Conservation (phyloP, 2,329 filamentous ascomycete genomes). For the Sporothrix euskadiensis region DNA sequence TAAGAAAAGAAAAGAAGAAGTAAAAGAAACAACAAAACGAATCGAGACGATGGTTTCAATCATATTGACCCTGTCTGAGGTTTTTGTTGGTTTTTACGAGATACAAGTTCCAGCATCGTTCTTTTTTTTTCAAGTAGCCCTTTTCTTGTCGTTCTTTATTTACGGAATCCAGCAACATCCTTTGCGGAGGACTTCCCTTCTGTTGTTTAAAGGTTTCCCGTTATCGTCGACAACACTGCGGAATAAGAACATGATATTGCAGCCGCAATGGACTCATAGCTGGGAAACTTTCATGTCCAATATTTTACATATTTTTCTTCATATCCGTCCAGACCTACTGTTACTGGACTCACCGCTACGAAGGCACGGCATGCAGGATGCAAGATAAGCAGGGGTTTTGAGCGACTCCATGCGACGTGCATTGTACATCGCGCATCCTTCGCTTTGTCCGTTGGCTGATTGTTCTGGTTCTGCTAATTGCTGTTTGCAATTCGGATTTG, state of each 20-base stretch:
- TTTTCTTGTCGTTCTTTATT: not conserved
- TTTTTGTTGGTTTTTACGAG: not conserved
- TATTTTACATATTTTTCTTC: not conserved
- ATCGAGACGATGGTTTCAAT: not conserved
- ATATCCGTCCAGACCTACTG: not conserved
- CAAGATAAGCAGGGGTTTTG: constrained; percentile 14
- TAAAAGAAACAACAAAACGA: not conserved
- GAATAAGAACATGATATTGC: not conserved
- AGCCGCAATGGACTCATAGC: not conserved
- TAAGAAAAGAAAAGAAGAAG: not conserved
- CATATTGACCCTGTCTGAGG: not conserved
- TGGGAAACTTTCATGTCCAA: not conserved
- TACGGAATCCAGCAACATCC: not conserved
- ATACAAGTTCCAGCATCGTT: not conserved
- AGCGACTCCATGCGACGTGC: not conserved
- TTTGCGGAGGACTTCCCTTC: not conserved
- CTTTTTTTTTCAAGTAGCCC: not conserved
- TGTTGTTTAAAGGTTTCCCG: not conserved
- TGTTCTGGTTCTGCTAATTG: not conserved
- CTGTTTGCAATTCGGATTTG: constrained; percentile 1
- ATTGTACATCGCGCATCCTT: not conserved
- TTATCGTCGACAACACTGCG: not conserved
- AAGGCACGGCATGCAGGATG: not conserved
- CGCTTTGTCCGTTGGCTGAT: not conserved
- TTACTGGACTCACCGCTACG: constrained; percentile 16